A percentile compares a stretch with the other conserved stretches of the same genome.
Evolutionary conservation across 1,284 basidiomycete genomes (phyloP).

Genomic region (Leccinum subrobustum): DNA sequence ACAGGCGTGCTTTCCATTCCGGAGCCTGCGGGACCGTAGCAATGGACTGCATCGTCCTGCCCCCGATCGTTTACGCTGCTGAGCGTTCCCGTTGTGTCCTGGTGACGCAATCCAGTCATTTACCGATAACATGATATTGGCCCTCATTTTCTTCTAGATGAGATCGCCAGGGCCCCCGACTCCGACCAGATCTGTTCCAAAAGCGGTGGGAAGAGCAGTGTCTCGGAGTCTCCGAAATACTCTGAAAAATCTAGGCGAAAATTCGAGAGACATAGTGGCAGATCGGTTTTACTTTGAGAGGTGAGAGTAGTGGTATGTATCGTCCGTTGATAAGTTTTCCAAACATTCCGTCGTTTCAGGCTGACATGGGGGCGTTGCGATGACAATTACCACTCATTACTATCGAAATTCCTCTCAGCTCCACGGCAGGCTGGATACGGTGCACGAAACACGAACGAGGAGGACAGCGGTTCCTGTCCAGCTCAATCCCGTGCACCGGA

Average conservation of each 20-base stretch:
- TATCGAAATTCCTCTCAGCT: slow-evolving; percentile 11
- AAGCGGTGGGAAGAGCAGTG: slow-evolving; percentile 2
- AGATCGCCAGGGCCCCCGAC: slow-evolving; percentile 19
- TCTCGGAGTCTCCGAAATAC: slow-evolving; percentile 1
- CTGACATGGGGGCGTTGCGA: slow-evolving; percentile 10
- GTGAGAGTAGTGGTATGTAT: not conserved
- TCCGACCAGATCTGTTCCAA: slow-evolving; percentile 16
- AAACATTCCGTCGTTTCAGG: slow-evolving; percentile 18
- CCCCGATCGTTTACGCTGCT: slow-evolving; percentile 20
- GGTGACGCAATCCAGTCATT: slow-evolving; percentile 29
- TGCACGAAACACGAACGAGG: slow-evolving; percentile 24
- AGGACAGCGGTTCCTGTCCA: slow-evolving; percentile 9
- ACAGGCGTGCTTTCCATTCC: slow-evolving; percentile 34
- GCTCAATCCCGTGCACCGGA: slow-evolving; percentile 8
- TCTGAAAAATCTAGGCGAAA: not conserved
- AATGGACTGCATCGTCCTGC: slow-evolving; percentile 19
- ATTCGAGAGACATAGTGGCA: not conserved
- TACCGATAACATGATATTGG: slow-evolving; percentile 11
- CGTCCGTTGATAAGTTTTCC: slow-evolving; percentile 1
- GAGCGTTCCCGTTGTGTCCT: slow-evolving; percentile 13
- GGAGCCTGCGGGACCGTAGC: slow-evolving; percentile 26
- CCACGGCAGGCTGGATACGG: slow-evolving; percentile 23
- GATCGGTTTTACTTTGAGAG: not conserved
- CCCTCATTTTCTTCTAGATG: slow-evolving; percentile 15
- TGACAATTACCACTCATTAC: slow-evolving; percentile 8